Percentiles rank a stretch among this genome's conserved stretches.
These are phyloP conservation scores for Saprolegnia parasitica DNA, from an alignment of 352 stramenopile genomes.

Conservation along the genomic window DNA sequence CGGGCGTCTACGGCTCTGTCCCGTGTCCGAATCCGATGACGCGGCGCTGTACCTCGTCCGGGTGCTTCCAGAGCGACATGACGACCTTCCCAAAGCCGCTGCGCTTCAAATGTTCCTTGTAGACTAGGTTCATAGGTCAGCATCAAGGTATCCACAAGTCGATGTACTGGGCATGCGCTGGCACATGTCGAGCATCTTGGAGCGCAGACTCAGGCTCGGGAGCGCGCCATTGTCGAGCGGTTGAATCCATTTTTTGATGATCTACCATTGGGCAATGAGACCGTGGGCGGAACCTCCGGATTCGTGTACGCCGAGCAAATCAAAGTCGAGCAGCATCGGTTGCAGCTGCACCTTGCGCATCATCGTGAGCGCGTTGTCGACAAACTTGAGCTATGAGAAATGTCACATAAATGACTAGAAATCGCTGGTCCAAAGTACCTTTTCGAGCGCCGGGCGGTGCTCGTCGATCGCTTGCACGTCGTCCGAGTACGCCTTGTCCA, in stretches of 20 bases:
- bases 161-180: constrained; percentile 59
- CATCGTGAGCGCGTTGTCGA: constrained; percentile 63
- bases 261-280: constrained; percentile 35
- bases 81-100: constrained; percentile 85
- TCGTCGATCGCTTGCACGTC: constrained; percentile 63
- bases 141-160: neutral
- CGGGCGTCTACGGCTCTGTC: constrained; percentile 43
- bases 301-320: constrained; percentile 65
- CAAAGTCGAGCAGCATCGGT: constrained; percentile 83
- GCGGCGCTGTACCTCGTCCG: constrained; percentile 50
- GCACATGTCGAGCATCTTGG: constrained; percentile 83
- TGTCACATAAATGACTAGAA: neutral
- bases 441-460: constrained; percentile 57
- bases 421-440: neutral
- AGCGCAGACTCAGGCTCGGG: constrained; percentile 78
- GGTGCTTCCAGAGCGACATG: constrained; percentile 86
- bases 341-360: constrained; percentile 81
- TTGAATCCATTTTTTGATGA: constrained; percentile 89
- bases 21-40: neutral
- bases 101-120: constrained; percentile 86
- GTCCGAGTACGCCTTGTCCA: constrained; percentile 83
- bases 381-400: constrained; percentile 60
- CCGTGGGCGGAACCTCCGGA: neutral
- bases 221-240: constrained; percentile 69
- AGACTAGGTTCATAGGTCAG: constrained; percentile 37